Conservation (phyloP, 2,329 filamentous ascomycete genomes). For the Epichloe coenophiala region DNA sequence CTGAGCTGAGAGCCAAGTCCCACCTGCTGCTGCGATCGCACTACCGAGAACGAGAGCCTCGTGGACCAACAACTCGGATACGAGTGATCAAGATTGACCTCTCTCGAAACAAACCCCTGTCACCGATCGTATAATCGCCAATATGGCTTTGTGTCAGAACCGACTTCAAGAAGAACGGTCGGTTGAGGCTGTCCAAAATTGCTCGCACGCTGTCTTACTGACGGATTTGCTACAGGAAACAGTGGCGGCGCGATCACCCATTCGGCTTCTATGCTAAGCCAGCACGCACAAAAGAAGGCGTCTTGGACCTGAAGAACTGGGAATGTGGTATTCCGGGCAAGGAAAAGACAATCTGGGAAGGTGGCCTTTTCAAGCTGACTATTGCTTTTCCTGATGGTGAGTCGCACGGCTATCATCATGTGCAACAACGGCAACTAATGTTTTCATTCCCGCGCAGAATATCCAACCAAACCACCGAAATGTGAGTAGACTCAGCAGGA, state of each 20-base stretch:
- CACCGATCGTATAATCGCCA: conserved; percentile 7
- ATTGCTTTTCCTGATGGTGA: conserved; percentile 87
- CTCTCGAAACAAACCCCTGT: not conserved
- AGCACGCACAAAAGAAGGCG: conserved; percentile 61
- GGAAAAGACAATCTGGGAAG: conserved; percentile 94
- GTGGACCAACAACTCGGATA: not conserved
- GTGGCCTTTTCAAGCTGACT: conserved; percentile 90
- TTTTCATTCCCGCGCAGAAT: conserved; percentile 44
- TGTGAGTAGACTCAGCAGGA: conserved; percentile 47
- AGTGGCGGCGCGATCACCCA: conserved; percentile 93
- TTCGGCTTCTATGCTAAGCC: conserved; percentile 96
- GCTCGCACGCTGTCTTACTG: conserved; percentile 3
- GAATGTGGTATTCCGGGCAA: conserved; percentile 95
- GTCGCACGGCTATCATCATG: conserved; percentile 17
- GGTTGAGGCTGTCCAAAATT: conserved; percentile 14
- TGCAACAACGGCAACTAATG: not conserved
- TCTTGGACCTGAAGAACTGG: conserved; percentile 89
- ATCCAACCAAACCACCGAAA: conserved; percentile 96
- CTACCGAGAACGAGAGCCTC: not conserved
- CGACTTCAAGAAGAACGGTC: conserved; percentile 81
- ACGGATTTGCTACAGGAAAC: conserved; percentile 49
- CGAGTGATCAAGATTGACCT: not conserved
- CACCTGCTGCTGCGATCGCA: not conserved
- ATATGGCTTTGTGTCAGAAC: conserved; percentile 80
- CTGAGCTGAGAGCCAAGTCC: not conserved